Evolutionary conservation across 345 rosid species (phyloP), one percentile per base, ranked within the genome.

Genomic region (Noccaea caerulescens): DNA sequence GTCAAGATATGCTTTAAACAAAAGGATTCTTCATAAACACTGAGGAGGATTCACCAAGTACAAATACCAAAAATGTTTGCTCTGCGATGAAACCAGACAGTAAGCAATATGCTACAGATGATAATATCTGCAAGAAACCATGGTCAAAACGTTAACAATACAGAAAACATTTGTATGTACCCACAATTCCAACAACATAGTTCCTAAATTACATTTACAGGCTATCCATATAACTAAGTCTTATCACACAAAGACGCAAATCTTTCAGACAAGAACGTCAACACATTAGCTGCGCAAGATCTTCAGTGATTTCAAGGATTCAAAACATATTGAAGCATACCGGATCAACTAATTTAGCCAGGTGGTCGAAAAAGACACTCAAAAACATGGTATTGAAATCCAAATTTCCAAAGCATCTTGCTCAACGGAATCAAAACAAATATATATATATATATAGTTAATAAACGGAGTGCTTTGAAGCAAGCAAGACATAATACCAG

Each of bases 121-220:
- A 34, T 47, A 11, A 13, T 32, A 41, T 7, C 61, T 66, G 71
- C 52, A 66, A 41, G 25, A 53, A 53, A 53, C 41, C 30, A 53
- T 36, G 9, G 3, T 20, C 20, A 12, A 62, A 64, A 4, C 57
- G 11, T 34, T 34, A 49, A 39, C 49, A 7, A 3, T 38, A 18
- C 46, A 34, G 0, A 37, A 57, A 18, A 10, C n/a, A 58, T 10
- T 45, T 58, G 45, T 37, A 13, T 37, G 8, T 8, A 14, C 7
- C 13, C 6, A 23, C 23, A 14, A 55, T 55, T 55, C 41, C 41
- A 23, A 38, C 45, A 18, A 18, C 5, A 56, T 14, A 34, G 43
- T 14, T 34, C 18, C 43, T 14, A 14, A 10, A 14, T 34, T 20
- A 57, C 44, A 10, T 8, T 34, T 20, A 57, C 44, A 36, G 6